phyloP scores from a whole-genome alignment of 352 stramenopile genomes.

The Phytophthora citricola region DNA sequence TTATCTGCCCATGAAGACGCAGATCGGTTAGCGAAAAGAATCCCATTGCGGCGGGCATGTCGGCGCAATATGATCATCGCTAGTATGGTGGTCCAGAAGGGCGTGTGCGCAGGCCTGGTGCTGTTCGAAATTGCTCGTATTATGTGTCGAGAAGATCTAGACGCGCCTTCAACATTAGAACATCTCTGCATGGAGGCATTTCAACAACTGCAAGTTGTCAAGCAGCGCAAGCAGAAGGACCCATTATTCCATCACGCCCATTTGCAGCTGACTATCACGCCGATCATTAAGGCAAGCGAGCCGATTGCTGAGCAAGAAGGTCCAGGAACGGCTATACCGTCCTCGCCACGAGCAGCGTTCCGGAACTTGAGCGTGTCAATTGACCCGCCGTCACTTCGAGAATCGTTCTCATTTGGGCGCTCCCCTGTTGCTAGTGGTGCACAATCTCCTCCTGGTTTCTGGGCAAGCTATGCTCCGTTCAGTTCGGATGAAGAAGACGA shows the following conservation, averaged over 20 bases:
- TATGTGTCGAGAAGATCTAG: constrained; percentile 87
- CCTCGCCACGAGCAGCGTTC: constrained; percentile 35
- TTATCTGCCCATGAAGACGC: constrained; percentile 66
- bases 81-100: constrained; percentile 80
- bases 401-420: constrained; percentile 26
- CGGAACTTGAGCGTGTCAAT: constrained; percentile 64
- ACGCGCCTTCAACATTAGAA: constrained; percentile 73
- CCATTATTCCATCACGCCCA: constrained; percentile 21
- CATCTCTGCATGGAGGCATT: constrained; percentile 75
- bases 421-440: constrained; percentile 55
- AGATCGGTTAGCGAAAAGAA: constrained; percentile 66
- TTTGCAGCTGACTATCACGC: constrained; percentile 25
- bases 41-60: constrained; percentile 75
- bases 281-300: constrained; percentile 23
- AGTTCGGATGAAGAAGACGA: constrained; percentile 65
- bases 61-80: constrained; percentile 86
- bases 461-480: constrained; percentile 78
- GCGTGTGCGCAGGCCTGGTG: constrained; percentile 64
- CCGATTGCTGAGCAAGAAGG: constrained; percentile 7
- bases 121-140: constrained; percentile 82
- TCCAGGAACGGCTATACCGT: constrained; percentile 19
- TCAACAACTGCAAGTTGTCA: constrained; percentile 52
- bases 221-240: constrained; percentile 39
- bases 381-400: constrained; percentile 40
- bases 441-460: constrained; percentile 77